Evolutionary conservation across 2,329 filamentous ascomycete species (phyloP).

Genomic region (Fusarium sambucinum): DNA sequence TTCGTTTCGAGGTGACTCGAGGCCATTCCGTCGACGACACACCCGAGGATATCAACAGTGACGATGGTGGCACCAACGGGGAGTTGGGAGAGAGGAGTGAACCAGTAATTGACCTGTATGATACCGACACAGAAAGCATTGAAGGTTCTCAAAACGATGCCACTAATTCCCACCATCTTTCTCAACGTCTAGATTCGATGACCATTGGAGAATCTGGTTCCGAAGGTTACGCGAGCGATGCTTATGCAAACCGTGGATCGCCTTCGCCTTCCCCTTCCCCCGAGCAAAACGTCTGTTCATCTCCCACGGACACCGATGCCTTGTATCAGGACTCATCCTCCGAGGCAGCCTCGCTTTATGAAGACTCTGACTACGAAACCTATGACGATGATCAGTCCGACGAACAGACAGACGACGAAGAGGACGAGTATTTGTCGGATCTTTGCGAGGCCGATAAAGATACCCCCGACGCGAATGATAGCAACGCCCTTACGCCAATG

Average conservation of each 20-base stretch:
- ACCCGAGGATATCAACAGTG: neutral
- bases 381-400: neutral
- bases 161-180: neutral
- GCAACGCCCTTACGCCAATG: neutral
- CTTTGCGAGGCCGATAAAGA: neutral
- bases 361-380: neutral
- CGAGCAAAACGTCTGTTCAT: neutral
- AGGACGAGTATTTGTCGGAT: neutral
- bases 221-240: neutral
- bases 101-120: neutral
- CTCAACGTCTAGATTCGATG: neutral
- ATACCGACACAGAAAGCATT: neutral
- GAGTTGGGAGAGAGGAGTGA: neutral
- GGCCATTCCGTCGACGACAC: too few species aligned
- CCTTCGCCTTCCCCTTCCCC: neutral
- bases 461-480: neutral
- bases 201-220: neutral
- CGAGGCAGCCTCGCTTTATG: neutral
- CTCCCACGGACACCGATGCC: neutral
- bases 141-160: neutral
- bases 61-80: neutral
- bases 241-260: neutral
- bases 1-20: neutral
- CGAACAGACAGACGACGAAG: constrained; percentile 6
- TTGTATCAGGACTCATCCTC: neutral